phyloP scores from a whole-genome alignment of 495 filamentous ascomycete genomes.

The Penicillium herquei region DNA sequence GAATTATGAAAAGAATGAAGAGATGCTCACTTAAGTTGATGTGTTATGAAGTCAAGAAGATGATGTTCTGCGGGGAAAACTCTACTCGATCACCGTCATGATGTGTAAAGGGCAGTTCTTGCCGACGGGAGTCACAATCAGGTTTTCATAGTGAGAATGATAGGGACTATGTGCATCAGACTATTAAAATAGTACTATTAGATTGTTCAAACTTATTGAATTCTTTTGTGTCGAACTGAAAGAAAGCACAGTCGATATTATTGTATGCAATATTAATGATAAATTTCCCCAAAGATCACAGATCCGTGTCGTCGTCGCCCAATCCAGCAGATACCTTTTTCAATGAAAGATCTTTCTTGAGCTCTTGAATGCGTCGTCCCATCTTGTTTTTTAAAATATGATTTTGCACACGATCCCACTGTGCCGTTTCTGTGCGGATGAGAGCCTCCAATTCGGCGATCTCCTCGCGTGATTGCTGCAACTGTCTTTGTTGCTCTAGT shows the following conservation, averaged over 20 bases:
- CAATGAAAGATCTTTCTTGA: slow-evolving; percentile 47
- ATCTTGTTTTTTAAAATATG: slow-evolving; percentile 51
- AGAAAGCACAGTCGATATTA: neutral
- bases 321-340: slow-evolving; percentile 51
- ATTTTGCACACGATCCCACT: slow-evolving; percentile 44
- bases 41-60: too few species aligned
- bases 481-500: slow-evolving; percentile 45
- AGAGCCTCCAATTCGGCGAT: slow-evolving; percentile 48
- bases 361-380: slow-evolving; percentile 44
- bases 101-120: neutral
- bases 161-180: too few species aligned
- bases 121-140: neutral
- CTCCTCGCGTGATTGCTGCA: slow-evolving; percentile 50
- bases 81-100: neutral
- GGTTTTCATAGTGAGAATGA: neutral
- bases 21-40: neutral
- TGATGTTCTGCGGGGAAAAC: neutral
- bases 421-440: slow-evolving; percentile 43
- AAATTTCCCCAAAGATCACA: neutral
- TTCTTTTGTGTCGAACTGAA: neutral
- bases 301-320: slow-evolving; percentile 8
- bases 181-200: too few species aligned
- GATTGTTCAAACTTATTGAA: neutral
- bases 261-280: neutral
- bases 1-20: neutral